Base-by-base conservation (phyloP, 2,329 filamentous ascomycete species). In the Stagonosporopsis chrysanthemi region DNA sequence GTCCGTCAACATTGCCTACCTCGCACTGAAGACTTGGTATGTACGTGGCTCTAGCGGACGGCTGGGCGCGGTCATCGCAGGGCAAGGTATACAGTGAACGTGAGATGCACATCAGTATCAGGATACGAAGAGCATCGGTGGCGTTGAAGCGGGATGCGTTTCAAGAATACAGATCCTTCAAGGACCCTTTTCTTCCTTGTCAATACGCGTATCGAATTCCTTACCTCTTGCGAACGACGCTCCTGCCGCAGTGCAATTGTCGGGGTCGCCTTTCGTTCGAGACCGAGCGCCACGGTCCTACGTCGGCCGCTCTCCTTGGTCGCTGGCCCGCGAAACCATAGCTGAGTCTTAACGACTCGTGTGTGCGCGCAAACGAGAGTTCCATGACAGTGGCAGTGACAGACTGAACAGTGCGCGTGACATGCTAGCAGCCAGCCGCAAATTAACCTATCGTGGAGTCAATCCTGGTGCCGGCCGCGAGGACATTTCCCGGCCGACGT, bases 311-410 rank as follows among this genome's bases (percentile, higher is more conserved):
- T 36, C 33, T 43, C 24, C 14, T 40, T 36, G 43, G 31, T 26
- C 47, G 38, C 29, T 47, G 14, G n/a, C 38, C 44, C 52, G 31
- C 44, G 44, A 54, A 54, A 54, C 31, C 23, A 42, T 54, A 54
- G 44, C 28, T 28, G 38, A 28, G 29, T 5, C 15, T 19, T 28
- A 11, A 24, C 17, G 47, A 56, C 39, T 56, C 42, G 47, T 56
- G 47, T 15, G 28, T 12, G 41, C 33, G 23, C 17, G 11, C 31
- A 44, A 28, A 28, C 46, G 28, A 19, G 29, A 22, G 19, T 38
- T 15, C 29, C 41, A 51, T 51, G 53, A 56, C 53, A 45, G 35
- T 23, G 33, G 35, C 52, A 33, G 40, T 46, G 53, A 56, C 53
- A 38, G 28, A 45, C 23, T 23, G 35, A 41, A 50, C 41, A 50